Evolutionary conservation across 106 monocot genomes (phyloP), one percentile per base, ranked within the genome.

Genomic region (Posidonia australis): DNA sequence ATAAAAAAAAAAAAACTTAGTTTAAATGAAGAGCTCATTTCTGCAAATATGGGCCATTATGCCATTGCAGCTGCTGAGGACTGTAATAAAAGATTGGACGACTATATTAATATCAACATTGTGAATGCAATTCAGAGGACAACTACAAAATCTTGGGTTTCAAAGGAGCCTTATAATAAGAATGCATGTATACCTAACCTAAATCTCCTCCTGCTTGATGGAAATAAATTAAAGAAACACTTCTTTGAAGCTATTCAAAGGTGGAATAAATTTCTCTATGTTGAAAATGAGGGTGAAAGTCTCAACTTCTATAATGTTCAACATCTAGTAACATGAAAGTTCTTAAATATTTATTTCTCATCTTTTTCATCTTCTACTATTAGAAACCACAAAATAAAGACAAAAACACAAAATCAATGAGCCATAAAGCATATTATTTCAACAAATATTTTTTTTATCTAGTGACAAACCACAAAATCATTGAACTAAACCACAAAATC

Each of bases 91-190:
- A 73, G 25, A 30, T 70, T 92, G 58, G 80, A 80, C 25, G 76
- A 85, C 62, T 72, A 71, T 72, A 67, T 84, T 26, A 78, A 76
- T 60, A 76, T 87, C 26, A 78, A 85, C 54, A 54, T 88, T 62
- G 24, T 92, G 17, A 85, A 83, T 78, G 85, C 88, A 24, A 78
- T 92, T 51, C 92, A 83, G 54, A 77, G 87, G 57, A 79, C 88
- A 48, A 76, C 76, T 68, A 78, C 80, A 26, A 85, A 85, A 41
- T 58, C 60, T n/a, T 92, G 82, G 84, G 64, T 92, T 13, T 82
- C 84, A 0, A 52, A 75, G 22, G 70, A 83, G 71, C 82, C 78
- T 28, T 92, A 92, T 46, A 76, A 85, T 66, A 62, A 32, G 23
- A 58, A 77, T 78, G 76, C 82, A 24, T 92, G 87, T 60, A 28